Evolutionary conservation across 148 eudicot species (phyloP).

Genomic region (Rheum nobile): DNA sequence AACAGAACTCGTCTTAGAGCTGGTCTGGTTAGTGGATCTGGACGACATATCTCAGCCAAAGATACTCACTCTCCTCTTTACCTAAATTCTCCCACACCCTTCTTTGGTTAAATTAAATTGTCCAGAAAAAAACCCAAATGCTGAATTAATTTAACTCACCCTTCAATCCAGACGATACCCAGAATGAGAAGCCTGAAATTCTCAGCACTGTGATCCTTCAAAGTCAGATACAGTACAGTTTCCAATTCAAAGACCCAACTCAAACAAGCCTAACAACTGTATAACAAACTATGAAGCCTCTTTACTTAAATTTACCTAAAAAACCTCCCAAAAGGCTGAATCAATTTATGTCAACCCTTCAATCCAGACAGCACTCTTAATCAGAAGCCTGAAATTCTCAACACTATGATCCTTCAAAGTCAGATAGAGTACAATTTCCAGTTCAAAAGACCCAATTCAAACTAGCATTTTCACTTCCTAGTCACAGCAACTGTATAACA

Average conservation of each 20-base stretch:
- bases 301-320: neutral
- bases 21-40: conserved; percentile 36
- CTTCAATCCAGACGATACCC: neutral
- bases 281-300: neutral
- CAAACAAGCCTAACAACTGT: neutral
- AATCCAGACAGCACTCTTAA: neutral
- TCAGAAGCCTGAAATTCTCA: neutral
- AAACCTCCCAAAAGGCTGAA: neutral
- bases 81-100: neutral
- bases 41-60: conserved; percentile 51
- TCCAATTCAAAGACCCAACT: neutral
- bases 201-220: too few relatives aligned
- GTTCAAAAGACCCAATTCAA: neutral
- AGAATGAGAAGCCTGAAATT: neutral
- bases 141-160: neutral
- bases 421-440: neutral
- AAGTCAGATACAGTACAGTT: too few relatives aligned
- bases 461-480: neutral
- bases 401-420: neutral
- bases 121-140: neutral
- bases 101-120: neutral
- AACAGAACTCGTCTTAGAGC: conserved; percentile 46
- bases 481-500: neutral
- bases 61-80: conserved; percentile 11
- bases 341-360: too few relatives aligned